phyloP scores from a whole-genome alignment of 805 yeast genomes.

The Lachancea waltii region DNA sequence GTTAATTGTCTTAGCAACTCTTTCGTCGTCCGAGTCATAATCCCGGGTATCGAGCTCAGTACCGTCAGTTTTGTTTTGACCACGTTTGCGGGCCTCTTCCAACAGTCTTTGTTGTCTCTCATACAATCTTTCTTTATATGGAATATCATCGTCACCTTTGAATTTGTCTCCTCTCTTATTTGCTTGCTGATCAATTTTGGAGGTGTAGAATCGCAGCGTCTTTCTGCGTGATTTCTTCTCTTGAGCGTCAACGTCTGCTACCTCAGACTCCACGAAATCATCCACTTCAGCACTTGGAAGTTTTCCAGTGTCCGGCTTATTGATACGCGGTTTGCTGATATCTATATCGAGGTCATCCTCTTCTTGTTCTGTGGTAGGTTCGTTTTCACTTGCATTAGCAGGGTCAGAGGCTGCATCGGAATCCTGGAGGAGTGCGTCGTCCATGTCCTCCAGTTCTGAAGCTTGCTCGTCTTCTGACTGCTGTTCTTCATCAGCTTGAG shows the following conservation, averaged over 20 bases:
- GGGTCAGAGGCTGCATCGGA: conserved; percentile 17
- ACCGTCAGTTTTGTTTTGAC: conserved; percentile 50
- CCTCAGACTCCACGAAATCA: conserved; percentile 64
- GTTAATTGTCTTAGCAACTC: conserved; percentile 36
- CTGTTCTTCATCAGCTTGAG: conserved; percentile 25
- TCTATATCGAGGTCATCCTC: conserved; percentile 44
- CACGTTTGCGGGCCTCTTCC: conserved; percentile 86
- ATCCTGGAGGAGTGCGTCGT: conserved; percentile 19
- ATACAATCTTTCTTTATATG: conserved; percentile 82
- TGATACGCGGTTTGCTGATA: conserved; percentile 45
- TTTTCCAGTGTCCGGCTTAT: conserved; percentile 35
- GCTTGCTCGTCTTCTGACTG: conserved; percentile 23
- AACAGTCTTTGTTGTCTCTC: conserved; percentile 83
- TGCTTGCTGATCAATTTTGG: conserved; percentile 85
- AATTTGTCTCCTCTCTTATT: conserved; percentile 52
- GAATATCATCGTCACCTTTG: conserved; percentile 84
- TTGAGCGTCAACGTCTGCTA: conserved; percentile 78
- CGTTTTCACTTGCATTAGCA: conserved; percentile 19
- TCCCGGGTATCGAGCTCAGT: conserved; percentile 52
- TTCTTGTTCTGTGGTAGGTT: conserved; percentile 21
- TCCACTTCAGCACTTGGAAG: conserved; percentile 24
- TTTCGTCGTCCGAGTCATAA: conserved; percentile 42
- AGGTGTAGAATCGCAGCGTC: conserved; percentile 89
- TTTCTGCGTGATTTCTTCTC: conserved; percentile 77
- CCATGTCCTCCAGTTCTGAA: conserved; percentile 13